Evolutionary conservation across 768 basidiomycete genomes (phyloP), one percentile per base, ranked within the genome.

Genomic region (Suillus brevipes): DNA sequence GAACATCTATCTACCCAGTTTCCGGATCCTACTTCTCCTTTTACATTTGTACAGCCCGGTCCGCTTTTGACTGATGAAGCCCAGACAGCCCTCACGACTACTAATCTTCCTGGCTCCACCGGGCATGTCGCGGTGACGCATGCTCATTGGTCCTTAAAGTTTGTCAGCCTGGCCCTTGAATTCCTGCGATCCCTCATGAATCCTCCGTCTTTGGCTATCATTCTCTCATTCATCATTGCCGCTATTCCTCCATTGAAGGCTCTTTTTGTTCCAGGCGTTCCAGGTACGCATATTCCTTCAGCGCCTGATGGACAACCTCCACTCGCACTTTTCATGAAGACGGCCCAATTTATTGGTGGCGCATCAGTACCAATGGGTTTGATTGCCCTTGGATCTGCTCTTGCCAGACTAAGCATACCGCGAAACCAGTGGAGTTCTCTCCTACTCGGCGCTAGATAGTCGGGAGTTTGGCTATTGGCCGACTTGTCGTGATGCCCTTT

Each of bases 301-400:
- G 86, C 87, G 0, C 89, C 89, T 0, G 89, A 91, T 67, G 88
- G 89, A 0, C 79, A 84, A 65, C 88, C 90, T 1, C 89, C 89
- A 0, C 83, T 91, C 20, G 82, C 85, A 0, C 83, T 91, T 66
- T 52, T 91, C 43, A 69, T 87, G 63, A 85, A 89, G 63, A 83
- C 85, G 0, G 75, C 84, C 0, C 73, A 77, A 1, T 90, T 91
- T 68, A 79, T 89, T 43, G 88, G 90, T 0, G 82, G 74, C 1
- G 89, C 88, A 1, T 84, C 85, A 4, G 85, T 91, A 0, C 89
- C 89, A 0, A 68, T 90, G 2, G 88, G 87, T 2, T 72, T 91
- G 12, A 80, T 88, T 13, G 85, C 83, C 6, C 78, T 91, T 4
- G 89, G 89, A 0, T 85, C 85, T 4, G 85, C 86, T 0, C 75